These are phyloP conservation scores for Limnanthes douglasii DNA, from an alignment of 345 rosid genomes.

Conservation along the genomic window DNA sequence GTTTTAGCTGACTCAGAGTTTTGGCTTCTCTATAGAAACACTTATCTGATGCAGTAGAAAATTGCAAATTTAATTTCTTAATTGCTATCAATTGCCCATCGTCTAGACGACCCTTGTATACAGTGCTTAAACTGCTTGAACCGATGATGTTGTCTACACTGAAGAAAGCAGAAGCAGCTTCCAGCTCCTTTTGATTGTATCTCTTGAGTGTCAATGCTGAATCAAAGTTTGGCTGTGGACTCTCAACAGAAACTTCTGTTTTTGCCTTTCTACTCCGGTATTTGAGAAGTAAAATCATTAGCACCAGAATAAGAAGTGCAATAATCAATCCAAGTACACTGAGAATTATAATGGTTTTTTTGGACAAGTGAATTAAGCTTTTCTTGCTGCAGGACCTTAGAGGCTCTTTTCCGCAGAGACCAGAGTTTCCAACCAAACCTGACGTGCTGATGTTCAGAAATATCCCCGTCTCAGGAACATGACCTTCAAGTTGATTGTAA, in stretches of 20 bases:
- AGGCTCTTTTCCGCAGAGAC: slow-evolving; percentile 47
- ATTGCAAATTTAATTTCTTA: slow-evolving; percentile 58
- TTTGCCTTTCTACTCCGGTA: slow-evolving; percentile 11
- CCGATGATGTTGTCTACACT: slow-evolving; percentile 40
- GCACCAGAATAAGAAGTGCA: slow-evolving; percentile 18
- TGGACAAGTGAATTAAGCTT: slow-evolving; percentile 26
- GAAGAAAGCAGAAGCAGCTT: slow-evolving; percentile 48
- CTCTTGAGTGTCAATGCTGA: slow-evolving; percentile 38
- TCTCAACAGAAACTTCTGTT: slow-evolving; percentile 14
- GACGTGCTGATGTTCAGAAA: slow-evolving; percentile 32
- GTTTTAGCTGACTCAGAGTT: slow-evolving; percentile 55
- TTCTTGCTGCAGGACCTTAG: slow-evolving; percentile 27
- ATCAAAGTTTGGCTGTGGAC: slow-evolving; percentile 24
- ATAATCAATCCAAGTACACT: slow-evolving; percentile 25
- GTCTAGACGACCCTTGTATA: slow-evolving; percentile 55
- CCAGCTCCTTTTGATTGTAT: slow-evolving; percentile 37
- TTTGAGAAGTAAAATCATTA: slow-evolving; percentile 14
- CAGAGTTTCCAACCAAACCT: slow-evolving; percentile 41
- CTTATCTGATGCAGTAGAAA: slow-evolving; percentile 49
- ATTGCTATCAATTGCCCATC: slow-evolving; percentile 57
- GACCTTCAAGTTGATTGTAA: slow-evolving; percentile 67
- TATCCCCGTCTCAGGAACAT: slow-evolving; percentile 48
- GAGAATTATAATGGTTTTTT: slow-evolving; percentile 20
- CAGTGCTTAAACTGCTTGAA: slow-evolving; percentile 67
- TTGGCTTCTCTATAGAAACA: slow-evolving; percentile 65